Evolutionary conservation across 2,329 filamentous ascomycete species (phyloP).

Genomic region (Alternaria metachromatica): DNA sequence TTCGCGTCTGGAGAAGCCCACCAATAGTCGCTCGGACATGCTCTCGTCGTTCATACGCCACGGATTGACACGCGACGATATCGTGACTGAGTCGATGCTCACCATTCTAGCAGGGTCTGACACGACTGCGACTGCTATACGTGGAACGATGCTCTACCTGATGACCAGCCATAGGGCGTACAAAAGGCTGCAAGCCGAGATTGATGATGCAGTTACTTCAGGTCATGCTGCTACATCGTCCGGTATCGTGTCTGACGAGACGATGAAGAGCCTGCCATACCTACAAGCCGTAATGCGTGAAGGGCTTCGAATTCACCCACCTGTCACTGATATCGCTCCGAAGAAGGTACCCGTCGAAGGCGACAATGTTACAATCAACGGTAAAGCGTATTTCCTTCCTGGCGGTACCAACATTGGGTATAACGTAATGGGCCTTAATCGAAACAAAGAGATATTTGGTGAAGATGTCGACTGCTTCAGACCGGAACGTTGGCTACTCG

Average conservation of each 20-base stretch:
- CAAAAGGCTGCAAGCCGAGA: conserved; percentile 54
- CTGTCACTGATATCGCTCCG: conserved; percentile 33
- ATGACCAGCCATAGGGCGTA: conserved; percentile 57
- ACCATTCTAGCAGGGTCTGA: conserved; percentile 63
- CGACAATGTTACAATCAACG: conserved; percentile 29
- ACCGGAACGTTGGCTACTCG: conserved; percentile 56
- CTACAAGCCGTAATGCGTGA: conserved; percentile 57
- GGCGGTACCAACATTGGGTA: conserved; percentile 38
- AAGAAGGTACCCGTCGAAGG: conserved; percentile 37
- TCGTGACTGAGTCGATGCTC: conserved; percentile 51
- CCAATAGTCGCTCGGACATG: conserved; percentile 59
- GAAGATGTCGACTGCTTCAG: conserved; percentile 53
- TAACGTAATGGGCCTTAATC: conserved; percentile 27
- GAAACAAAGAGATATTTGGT: conserved; percentile 33
- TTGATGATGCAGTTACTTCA: conserved; percentile 45
- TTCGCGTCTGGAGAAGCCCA: conserved; percentile 40
- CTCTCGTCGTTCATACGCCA: conserved; percentile 58
- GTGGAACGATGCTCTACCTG: conserved; percentile 59
- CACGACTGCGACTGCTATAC: conserved; percentile 63
- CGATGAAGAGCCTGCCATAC: conserved; percentile 50
- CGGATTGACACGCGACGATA: conserved; percentile 47
- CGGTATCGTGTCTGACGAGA: conserved; percentile 55
- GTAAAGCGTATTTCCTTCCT: conserved; percentile 30
- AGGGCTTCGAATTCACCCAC: conserved; percentile 51
- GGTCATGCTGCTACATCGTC: conserved; percentile 19